phyloP scores from a whole-genome alignment of 108 stramenopile species.

The Nitzschia putrida region DNA sequence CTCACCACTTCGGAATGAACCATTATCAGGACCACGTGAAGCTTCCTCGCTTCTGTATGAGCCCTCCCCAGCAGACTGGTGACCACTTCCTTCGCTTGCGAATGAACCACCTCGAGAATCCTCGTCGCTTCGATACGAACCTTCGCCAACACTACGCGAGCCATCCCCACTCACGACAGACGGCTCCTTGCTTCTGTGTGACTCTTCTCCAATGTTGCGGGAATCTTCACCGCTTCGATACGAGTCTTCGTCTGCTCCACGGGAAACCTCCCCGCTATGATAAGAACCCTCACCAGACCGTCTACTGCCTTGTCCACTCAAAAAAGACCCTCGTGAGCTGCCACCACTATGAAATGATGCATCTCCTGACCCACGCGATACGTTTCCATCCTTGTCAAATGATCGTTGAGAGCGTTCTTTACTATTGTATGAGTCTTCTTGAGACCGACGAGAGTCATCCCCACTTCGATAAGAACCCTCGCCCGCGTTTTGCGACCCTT shows the following conservation, averaged over 20 bases:
- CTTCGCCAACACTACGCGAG: neutral
- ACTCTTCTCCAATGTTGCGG: too few relatives aligned
- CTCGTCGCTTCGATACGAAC: neutral
- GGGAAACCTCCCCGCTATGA: neutral
- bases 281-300: too few relatives aligned
- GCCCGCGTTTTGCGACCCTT: too few relatives aligned
- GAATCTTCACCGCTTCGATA: neutral
- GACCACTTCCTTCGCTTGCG: too few relatives aligned
- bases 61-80: neutral
- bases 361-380: neutral
- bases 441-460: too few relatives aligned
- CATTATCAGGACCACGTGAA: neutral
- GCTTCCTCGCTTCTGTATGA: conserved; percentile 11
- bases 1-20: conserved; percentile 7
- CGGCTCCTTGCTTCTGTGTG: neutral
- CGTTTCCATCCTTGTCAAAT: too few relatives aligned
- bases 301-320: neutral
- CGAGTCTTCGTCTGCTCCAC: neutral
- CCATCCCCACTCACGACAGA: neutral
- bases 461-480: too few relatives aligned
- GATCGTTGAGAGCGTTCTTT: conserved; percentile 1
- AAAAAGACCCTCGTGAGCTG: neutral
- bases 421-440: neutral
- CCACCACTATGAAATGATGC: conserved; percentile 5
- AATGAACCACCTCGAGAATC: too few relatives aligned